Evolutionary conservation across 441 rosid species (phyloP).

Genomic region (Bocquillonia castaneifolia): DNA sequence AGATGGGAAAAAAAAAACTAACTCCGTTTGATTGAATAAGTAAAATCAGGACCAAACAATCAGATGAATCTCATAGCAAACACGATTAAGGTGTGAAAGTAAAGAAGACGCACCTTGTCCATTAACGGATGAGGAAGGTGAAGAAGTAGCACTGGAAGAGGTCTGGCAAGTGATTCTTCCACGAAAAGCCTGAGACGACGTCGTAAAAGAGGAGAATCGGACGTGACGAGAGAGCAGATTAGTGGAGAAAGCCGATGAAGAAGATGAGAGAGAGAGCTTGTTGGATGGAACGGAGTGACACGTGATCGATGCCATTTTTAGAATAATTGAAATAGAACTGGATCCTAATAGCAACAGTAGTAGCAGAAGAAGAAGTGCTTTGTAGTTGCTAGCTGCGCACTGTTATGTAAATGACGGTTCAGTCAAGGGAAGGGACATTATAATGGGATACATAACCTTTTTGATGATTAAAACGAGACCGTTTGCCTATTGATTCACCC

Average conservation of each 20-base stretch:
- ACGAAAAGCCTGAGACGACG: constrained; percentile 34
- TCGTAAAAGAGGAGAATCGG: constrained; percentile 33
- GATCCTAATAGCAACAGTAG: too few species aligned
- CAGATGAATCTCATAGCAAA: neutral
- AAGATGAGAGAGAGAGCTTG: constrained; percentile 35
- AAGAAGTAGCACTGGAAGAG: constrained; percentile 55
- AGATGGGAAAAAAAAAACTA: too few species aligned
- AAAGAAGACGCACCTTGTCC: constrained; percentile 35
- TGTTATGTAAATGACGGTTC: too few species aligned
- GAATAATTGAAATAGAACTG: too few species aligned
- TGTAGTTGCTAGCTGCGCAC: too few species aligned
- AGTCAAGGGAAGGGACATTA: too few species aligned
- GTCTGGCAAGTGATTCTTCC: constrained; percentile 59
- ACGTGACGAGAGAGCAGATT: constrained; percentile 21
- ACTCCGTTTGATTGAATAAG: neutral
- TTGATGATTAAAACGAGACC: too few species aligned
- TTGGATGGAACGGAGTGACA: constrained; percentile 41
- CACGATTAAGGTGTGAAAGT: neutral
- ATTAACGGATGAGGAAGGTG: constrained; percentile 45
- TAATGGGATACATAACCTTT: too few species aligned
- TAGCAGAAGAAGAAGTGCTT: too few species aligned
- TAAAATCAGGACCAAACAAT: neutral
- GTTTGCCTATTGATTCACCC: too few species aligned
- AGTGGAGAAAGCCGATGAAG: constrained; percentile 43
- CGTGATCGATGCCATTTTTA: constrained; percentile 68